These are phyloP conservation scores for Ascocoryne sarcoides DNA, from an alignment of 2,329 filamentous ascomycete species.

Conservation along the genomic window DNA sequence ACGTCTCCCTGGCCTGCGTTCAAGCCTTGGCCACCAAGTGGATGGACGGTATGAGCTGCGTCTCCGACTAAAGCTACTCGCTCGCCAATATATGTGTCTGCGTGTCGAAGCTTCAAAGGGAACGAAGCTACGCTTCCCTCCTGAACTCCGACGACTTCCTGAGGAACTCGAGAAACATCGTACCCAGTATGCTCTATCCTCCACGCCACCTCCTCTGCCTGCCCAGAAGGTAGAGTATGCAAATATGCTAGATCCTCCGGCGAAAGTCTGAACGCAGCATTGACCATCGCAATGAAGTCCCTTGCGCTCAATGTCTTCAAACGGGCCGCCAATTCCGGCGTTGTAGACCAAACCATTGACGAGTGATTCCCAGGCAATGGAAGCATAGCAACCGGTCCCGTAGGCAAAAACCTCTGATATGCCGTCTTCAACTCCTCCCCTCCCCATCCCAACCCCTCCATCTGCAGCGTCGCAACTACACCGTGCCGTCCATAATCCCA, in stretches of 20 bases:
- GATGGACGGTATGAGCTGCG: slow-evolving; percentile 90
- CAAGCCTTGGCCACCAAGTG: slow-evolving; percentile 85
- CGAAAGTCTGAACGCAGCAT: slow-evolving; percentile 80
- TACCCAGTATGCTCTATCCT: slow-evolving; percentile 61
- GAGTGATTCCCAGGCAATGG: slow-evolving; percentile 77
- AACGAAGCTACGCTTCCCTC: slow-evolving; percentile 78
- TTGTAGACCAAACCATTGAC: slow-evolving; percentile 92
- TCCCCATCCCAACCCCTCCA: slow-evolving; percentile 52
- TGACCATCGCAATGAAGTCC: slow-evolving; percentile 82
- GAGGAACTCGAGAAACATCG: slow-evolving; percentile 49
- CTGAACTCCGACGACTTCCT: slow-evolving; percentile 62
- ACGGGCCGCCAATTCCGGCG: slow-evolving; percentile 65
- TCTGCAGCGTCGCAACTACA: slow-evolving; percentile 77
- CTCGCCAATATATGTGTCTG: slow-evolving; percentile 85
- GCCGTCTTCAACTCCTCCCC: slow-evolving; percentile 59
- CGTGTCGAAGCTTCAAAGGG: slow-evolving; percentile 82
- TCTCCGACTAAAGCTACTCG: slow-evolving; percentile 90
- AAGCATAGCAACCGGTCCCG: slow-evolving; percentile 83
- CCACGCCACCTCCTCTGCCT: slow-evolving; percentile 77
- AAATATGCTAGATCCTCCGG: slow-evolving; percentile 76
- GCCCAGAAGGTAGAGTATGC: slow-evolving; percentile 51
- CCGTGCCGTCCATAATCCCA: slow-evolving; percentile 94
- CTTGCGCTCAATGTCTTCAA: slow-evolving; percentile 65
- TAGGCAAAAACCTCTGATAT: slow-evolving; percentile 91
- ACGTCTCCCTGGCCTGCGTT: slow-evolving; percentile 92